Percentiles rank a stretch among this genome's conserved stretches.
These are phyloP conservation scores for Scutellaria barbata DNA, from an alignment of 257 asterid species.

Conservation along the genomic window DNA sequence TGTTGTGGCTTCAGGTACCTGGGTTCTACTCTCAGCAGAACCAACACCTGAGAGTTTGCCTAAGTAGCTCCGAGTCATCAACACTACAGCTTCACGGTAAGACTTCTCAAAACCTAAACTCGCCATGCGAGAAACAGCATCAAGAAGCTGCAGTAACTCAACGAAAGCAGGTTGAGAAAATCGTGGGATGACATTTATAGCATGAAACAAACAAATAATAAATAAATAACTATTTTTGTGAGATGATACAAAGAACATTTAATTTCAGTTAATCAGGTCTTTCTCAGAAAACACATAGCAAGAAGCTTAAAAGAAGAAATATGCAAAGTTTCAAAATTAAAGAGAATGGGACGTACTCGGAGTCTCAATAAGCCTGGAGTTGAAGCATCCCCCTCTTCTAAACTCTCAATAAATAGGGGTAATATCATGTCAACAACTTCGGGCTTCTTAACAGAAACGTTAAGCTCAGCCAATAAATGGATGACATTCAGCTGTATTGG, in stretches of 20 bases:
- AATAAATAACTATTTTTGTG: slow-evolving; percentile 3
- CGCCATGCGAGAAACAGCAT: slow-evolving; percentile 99
- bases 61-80: slow-evolving; percentile 91
- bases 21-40: slow-evolving; percentile 87
- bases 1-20: slow-evolving; percentile 85
- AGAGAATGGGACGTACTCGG: slow-evolving; percentile 59
- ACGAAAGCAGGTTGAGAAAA: slow-evolving; percentile 62
- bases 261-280: slow-evolving; percentile 21
- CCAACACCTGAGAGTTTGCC: slow-evolving; percentile 82
- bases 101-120: slow-evolving; percentile 97
- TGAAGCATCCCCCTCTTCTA: slow-evolving; percentile 99
- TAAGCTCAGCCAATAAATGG: slow-evolving; percentile 83
- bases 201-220: neutral
- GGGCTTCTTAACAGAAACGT: slow-evolving; percentile 74
- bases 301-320: slow-evolving; percentile 29
- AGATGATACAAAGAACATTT: neutral
- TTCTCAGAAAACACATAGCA: slow-evolving; percentile 14
- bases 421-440: slow-evolving; percentile 95
- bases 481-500: slow-evolving; percentile 84
- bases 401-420: slow-evolving; percentile 90
- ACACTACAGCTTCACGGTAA: slow-evolving; percentile 95
- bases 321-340: slow-evolving; percentile 24
- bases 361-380: slow-evolving; percentile 87
- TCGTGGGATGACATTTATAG: slow-evolving; percentile 33
- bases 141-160: slow-evolving; percentile 98